Evolutionary conservation across 345 rosid genomes (phyloP), one percentile per base, ranked within the genome.

Genomic region (Aquilaria sinensis): DNA sequence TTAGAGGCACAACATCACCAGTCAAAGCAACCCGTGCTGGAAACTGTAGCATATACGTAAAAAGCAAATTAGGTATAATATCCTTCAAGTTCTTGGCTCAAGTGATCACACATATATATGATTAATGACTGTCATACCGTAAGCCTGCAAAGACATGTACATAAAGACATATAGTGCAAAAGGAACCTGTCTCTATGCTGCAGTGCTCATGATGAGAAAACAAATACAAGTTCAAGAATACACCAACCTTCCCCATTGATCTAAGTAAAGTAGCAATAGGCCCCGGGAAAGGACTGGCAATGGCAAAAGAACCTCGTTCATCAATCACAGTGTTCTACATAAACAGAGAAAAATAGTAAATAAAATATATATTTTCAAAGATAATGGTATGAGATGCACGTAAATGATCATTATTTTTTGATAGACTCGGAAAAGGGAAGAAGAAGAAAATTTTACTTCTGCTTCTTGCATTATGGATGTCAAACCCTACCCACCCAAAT

Each of bases 231-330:
- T 56, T 47, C 33, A 31, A 47, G 55, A 9, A 30, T 12, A 67
- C 30, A 73, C 83, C 59, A 67, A 91, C 94, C 97, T 77, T 86
- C 60, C 79, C 82, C 66, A 78, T 32, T 49, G 79, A 85, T 63
- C 54, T 78, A 47, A 88, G 78, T 58, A 91, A 73, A 47, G 72
- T 78, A 47, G 78, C 87, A 64, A 91, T 68, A 31, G 85, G 85
- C 10, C 87, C 90, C 12, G 95, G 95, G 72, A 74, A 79, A 9
- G 92, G 95, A 70, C 80, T 77, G 23, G 90, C 49, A 51, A 92
- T 74, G 56, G 96, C 76, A 61, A 92, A 75, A 2, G 98, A 92
- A 73, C 84, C 84, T 48, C 95, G 87, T 61, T 87, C 95, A 75
- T 92, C 98, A 49, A 92, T 77, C 61, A 92, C 68, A 64, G 81